Conservation (phyloP, 768 basidiomycete genomes). For the Boletus pseudopeckii region DNA sequence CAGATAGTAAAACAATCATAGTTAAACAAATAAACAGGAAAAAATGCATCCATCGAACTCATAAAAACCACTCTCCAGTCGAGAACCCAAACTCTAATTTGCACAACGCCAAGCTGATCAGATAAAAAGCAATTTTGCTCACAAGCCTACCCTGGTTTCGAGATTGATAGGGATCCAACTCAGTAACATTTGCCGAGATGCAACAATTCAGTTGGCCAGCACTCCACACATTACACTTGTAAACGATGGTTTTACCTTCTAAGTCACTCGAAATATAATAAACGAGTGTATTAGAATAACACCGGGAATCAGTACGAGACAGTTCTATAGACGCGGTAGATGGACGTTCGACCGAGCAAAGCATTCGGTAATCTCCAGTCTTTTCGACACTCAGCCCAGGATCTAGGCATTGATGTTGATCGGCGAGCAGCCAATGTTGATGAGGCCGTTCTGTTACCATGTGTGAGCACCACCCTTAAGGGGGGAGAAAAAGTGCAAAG, state of each 20-base stretch:
- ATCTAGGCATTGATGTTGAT: not conserved
- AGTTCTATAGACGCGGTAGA: not conserved
- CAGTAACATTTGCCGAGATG: no score
- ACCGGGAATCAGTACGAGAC: not conserved
- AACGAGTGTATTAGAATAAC: constrained; percentile 1
- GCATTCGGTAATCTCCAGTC: not conserved
- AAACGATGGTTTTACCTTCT: not conserved
- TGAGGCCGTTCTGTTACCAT: constrained; percentile 1
- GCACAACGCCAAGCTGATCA: no score
- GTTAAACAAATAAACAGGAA: no score
- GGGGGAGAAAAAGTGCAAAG: not conserved
- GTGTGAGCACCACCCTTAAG: rapidly evolving
- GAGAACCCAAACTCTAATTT: no score
- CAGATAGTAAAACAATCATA: no score
- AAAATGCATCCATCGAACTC: no score
- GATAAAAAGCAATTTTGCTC: no score
- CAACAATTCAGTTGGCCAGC: no score
- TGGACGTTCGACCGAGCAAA: not conserved
- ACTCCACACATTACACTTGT: not conserved
- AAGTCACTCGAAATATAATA: not conserved
- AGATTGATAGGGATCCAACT: no score
- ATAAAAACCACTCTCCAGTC: no score
- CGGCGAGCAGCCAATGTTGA: constrained; percentile 8
- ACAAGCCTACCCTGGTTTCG: no score
- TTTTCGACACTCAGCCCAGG: rapidly evolving